Conservation (phyloP, 768 basidiomycete genomes). For the Lactarius vividus region DNA sequence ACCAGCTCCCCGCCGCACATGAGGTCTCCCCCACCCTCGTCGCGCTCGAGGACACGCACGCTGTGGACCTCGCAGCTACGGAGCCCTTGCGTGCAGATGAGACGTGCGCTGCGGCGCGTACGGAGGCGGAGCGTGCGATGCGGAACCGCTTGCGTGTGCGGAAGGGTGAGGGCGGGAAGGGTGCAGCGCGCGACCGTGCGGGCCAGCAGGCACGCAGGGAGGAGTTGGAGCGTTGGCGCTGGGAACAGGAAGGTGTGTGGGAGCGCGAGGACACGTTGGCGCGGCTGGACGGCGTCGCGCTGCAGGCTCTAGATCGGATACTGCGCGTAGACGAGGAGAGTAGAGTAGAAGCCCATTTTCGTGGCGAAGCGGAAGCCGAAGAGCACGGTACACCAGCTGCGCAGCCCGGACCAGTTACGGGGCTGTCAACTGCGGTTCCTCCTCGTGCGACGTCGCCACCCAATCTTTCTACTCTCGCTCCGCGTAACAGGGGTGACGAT, state of each 20-base stretch:
- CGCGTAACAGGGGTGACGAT: background rate
- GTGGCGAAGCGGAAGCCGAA: too few species aligned
- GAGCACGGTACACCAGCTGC: background rate
- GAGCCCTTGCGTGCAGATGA: conserved; percentile 9
- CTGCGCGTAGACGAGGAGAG: conserved; percentile 32
- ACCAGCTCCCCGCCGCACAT: conserved; percentile 15
- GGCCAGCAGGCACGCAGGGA: conserved; percentile 14
- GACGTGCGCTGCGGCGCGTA: background rate
- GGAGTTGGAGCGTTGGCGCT: conserved; percentile 6
- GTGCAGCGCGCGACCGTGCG: conserved; percentile 32
- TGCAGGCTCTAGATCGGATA: conserved; percentile 31
- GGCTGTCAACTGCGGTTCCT: background rate
- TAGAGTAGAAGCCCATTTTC: conserved; percentile 6
- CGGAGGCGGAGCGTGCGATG: background rate
- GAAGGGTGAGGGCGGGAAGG: background rate
- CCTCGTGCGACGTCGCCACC: background rate
- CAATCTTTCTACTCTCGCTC: too few species aligned
- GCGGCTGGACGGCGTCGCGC: conserved; percentile 36
- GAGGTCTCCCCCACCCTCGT: conserved; percentile 21
- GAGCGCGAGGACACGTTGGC: conserved; percentile 38
- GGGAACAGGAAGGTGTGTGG: conserved; percentile 1
- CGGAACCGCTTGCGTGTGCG: conserved; percentile 6
- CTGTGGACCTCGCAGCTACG: background rate
- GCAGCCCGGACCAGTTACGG: background rate
- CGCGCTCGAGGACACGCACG: conserved; percentile 15